These are phyloP conservation scores for Kregervanrija fluxuum DNA, from an alignment of 805 yeast species.

Conservation along the genomic window DNA sequence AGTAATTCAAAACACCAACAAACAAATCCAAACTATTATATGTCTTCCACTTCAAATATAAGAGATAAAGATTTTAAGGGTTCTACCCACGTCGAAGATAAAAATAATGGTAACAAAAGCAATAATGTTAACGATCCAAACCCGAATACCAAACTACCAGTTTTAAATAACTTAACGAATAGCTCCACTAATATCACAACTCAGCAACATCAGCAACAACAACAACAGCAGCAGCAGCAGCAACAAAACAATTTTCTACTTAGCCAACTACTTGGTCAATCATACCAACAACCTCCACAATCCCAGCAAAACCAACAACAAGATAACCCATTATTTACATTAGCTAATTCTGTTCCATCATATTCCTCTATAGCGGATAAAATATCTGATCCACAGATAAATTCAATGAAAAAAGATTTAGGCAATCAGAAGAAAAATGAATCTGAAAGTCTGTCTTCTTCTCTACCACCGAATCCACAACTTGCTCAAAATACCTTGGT, in stretches of 20 bases:
- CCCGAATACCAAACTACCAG: no score
- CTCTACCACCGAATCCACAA: no score
- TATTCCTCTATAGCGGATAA: no score
- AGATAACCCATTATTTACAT: slow-evolving; percentile 23
- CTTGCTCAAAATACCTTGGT: no score
- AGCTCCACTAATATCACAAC: no score
- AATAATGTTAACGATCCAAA: no score
- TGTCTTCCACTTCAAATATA: slow-evolving; percentile 15
- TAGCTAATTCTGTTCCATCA: slow-evolving; percentile 22
- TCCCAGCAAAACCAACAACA: slow-evolving; percentile 8
- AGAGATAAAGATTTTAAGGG: slow-evolving; percentile 11
- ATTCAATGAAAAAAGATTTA: no score
- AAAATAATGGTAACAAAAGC: neutral
- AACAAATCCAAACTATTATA: slow-evolving; percentile 7
- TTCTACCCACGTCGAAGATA: neutral
- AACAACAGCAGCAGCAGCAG: slow-evolving; percentile 1
- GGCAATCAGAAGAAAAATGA: no score
- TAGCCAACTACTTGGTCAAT: slow-evolving; percentile 1
- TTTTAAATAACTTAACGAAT: no score
- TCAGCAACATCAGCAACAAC: neutral
- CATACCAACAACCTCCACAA: slow-evolving; percentile 1
- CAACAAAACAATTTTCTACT: neutral
- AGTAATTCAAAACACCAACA: slow-evolving; percentile 1
- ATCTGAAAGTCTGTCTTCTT: no score
- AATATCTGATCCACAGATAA: no score